A percentile compares a stretch with the other conserved stretches of the same genome.
Evolutionary conservation across 345 rosid genomes (phyloP).

Genomic region (Reutealis trisperma): DNA sequence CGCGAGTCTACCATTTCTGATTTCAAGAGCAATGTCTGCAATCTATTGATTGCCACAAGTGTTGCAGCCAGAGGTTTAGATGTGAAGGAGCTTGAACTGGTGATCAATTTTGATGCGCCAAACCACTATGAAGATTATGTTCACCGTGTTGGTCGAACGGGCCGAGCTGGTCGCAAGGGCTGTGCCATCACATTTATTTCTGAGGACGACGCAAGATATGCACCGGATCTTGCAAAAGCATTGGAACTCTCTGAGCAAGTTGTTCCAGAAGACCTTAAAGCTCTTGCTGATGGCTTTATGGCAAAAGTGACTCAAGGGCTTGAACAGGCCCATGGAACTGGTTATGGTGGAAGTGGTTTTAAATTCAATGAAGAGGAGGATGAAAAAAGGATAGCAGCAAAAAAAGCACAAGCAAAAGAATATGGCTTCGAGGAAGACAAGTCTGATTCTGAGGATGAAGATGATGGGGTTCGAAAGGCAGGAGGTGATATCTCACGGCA

Average conservation of each 20-base stretch:
- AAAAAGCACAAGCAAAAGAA: slow-evolving; percentile 94
- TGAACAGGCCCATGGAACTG: slow-evolving; percentile 97
- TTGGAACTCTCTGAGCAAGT: slow-evolving; percentile 94
- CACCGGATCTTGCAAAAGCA: slow-evolving; percentile 96
- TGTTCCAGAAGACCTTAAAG: slow-evolving; percentile 86
- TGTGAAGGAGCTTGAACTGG: slow-evolving; percentile 96
- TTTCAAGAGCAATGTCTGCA: slow-evolving; percentile 91
- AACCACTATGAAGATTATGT: slow-evolving; percentile 97
- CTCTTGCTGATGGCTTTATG: slow-evolving; percentile 87
- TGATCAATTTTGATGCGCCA: slow-evolving; percentile 84
- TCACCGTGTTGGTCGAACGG: slow-evolving; percentile 97
- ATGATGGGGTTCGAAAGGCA: slow-evolving; percentile 85
- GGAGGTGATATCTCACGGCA: slow-evolving; percentile 83
- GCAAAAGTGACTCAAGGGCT: slow-evolving; percentile 90
- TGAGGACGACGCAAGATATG: slow-evolving; percentile 89
- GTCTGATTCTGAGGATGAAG: slow-evolving; percentile 94
- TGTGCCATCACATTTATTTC: slow-evolving; percentile 93
- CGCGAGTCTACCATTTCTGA: slow-evolving; percentile 91
- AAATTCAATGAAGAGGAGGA: slow-evolving; percentile 98
- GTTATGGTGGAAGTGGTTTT: slow-evolving; percentile 97
- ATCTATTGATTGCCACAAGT: slow-evolving; percentile 86
- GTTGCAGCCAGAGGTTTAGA: slow-evolving; percentile 96
- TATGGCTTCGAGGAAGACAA: slow-evolving; percentile 98
- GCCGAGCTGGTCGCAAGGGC: slow-evolving; percentile 93
- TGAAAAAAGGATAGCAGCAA: slow-evolving; percentile 90